Percentiles rank a stretch among this genome's conserved stretches.
These are phyloP conservation scores for Serendipita sp. DNA, from an alignment of 768 basidiomycete genomes.

Conservation along the genomic window DNA sequence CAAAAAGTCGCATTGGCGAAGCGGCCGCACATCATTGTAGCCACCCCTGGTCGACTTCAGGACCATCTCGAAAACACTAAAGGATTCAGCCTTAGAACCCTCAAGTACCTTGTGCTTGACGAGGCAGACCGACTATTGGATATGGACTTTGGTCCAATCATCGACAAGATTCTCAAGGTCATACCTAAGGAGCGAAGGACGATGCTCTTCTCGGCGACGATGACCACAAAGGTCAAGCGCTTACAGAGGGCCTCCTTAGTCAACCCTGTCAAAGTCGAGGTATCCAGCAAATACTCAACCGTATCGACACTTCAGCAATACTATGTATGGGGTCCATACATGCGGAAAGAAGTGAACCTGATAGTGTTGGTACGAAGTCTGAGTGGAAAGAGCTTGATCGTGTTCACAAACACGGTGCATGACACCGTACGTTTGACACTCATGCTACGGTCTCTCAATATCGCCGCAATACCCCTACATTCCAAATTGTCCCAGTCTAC, in stretches of 20 bases:
- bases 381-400: conserved; percentile 84
- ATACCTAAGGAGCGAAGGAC: conserved; percentile 91
- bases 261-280: conserved; percentile 88
- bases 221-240: conserved; percentile 97
- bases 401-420: conserved; percentile 91
- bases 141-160: conserved; percentile 89
- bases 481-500: conserved; percentile 91
- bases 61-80: conserved; percentile 97
- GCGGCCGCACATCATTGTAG: conserved; percentile 86
- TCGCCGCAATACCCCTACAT: conserved; percentile 89
- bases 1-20: conserved; percentile 89
- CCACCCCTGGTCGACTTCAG: conserved; percentile 83
- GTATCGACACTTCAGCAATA: conserved; percentile 91
- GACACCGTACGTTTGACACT: conserved; percentile 77
- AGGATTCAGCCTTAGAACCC: conserved; percentile 71
- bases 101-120: conserved; percentile 92
- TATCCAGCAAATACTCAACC: conserved; percentile 87
- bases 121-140: conserved; percentile 93
- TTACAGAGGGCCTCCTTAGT: conserved; percentile 84
- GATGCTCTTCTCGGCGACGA: conserved; percentile 94
- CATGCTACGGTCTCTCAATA: conserved; percentile 77
- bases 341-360: conserved; percentile 83
- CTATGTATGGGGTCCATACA: conserved; percentile 84
- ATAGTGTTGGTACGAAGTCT: conserved; percentile 79
- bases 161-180: conserved; percentile 91